phyloP scores from a whole-genome alignment of 495 filamentous ascomycete genomes.

The Tuber brumale region DNA sequence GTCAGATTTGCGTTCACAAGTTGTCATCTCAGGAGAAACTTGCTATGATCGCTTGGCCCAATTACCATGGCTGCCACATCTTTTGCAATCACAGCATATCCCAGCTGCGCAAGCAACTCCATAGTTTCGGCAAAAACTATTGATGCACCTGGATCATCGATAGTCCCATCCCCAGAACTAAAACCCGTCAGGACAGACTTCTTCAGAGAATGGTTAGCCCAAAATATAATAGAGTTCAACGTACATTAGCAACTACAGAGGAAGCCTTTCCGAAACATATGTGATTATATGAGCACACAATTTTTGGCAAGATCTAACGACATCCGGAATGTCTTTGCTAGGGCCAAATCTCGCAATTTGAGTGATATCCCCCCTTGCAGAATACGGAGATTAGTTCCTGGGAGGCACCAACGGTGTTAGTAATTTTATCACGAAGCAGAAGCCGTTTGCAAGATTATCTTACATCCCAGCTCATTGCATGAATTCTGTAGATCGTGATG shows the following conservation, averaged over 20 bases:
- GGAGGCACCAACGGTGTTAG: constrained; percentile 17
- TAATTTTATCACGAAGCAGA: constrained; percentile 1
- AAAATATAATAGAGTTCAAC: constrained; percentile 5
- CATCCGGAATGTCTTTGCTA: constrained; percentile 75
- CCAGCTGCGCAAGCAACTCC: constrained; percentile 54
- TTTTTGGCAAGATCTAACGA: constrained; percentile 69
- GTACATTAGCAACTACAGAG: constrained; percentile 67
- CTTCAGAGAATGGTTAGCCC: background rate
- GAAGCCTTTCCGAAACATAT: constrained; percentile 44
- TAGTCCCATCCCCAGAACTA: constrained; percentile 65
- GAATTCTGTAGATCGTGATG: constrained; percentile 63
- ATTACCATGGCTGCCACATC: constrained; percentile 71
- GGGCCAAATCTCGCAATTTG: constrained; percentile 85
- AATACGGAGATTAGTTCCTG: constrained; percentile 60
- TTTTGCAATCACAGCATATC: constrained; percentile 49
- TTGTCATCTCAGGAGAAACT: background rate
- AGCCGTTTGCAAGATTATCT: constrained; percentile 23
- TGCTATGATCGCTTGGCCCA: constrained; percentile 62
- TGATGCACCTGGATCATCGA: constrained; percentile 76
- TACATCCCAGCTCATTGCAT: constrained; percentile 57
- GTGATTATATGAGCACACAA: constrained; percentile 57
- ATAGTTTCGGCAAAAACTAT: constrained; percentile 67
- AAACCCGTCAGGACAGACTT: constrained; percentile 9
- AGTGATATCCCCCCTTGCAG: constrained; percentile 68
- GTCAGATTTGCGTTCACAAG: background rate